Base-by-base conservation (phyloP, 2,329 filamentous ascomycete genomes). In the Nemania sp. region DNA sequence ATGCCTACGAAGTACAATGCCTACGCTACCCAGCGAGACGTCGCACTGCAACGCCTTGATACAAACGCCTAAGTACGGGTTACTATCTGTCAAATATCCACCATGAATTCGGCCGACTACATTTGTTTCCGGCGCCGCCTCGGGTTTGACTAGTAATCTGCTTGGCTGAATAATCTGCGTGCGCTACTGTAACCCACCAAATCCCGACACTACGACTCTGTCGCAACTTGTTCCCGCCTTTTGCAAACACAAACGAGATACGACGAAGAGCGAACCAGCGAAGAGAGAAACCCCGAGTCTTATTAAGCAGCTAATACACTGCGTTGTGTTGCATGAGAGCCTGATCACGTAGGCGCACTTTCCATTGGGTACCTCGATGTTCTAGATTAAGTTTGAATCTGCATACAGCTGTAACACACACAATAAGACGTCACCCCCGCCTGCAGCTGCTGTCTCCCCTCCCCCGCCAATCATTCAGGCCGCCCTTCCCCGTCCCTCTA, bases 191-290 rank as follows among this genome's bases (percentile, higher is more conserved):
- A 33, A 14, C 46, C 46, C 41, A 42, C 47, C 47, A 42, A 30
- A 42, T 9, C 19, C 34, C 34, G 34, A 9, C 34, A 37, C n/a
- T 37, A 37, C 34, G 4, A 20, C 43, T 22, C 47, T 55, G 47
- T 54, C 47, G 52, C 51, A 36, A 55, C n/a, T n/a, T n/a, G n/a
- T n/a, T n/a, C 46, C 36, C 12, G 11, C 37, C 41, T 23, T 5
- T 41, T 6, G 47, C 47, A 51, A 46, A n/a, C n/a, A n/a, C n/a
- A n/a, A n/a, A n/a, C n/a, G n/a, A n/a, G n/a, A n/a, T n/a, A n/a
- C n/a, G 47, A 26, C 47, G 42, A 39, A 36, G 7, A n/a, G 19
- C 36, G 19, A 37, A 12, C 22, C 33, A 15, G n/a, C n/a, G 31
- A n/a, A 5, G n/a, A 15, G 22, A 31, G 39, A 44, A 49, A 17